These are phyloP conservation scores for Neurospora sp. DNA, from an alignment of 495 filamentous ascomycete genomes.

Conservation along the genomic window DNA sequence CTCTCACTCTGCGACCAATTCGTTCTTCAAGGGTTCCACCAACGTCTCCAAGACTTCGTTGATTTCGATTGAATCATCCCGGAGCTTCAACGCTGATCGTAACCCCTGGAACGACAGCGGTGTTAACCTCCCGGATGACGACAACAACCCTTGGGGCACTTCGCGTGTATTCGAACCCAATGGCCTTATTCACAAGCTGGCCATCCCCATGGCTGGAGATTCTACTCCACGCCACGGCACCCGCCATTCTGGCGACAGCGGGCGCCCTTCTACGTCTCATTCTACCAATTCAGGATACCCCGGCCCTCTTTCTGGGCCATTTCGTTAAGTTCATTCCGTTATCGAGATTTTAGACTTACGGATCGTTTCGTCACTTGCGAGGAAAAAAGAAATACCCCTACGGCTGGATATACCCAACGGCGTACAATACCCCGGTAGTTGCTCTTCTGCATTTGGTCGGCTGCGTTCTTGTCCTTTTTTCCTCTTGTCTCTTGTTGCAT, in stretches of 20 bases:
- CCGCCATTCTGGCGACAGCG: slow-evolving; percentile 77
- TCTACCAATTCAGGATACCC: slow-evolving; percentile 88
- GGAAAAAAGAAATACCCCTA: slow-evolving; percentile 35
- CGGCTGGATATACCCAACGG: slow-evolving; percentile 50
- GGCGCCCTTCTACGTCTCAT: slow-evolving; percentile 87
- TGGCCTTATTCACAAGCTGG: slow-evolving; percentile 54
- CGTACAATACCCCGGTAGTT: slow-evolving; percentile 40
- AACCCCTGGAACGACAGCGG: slow-evolving; percentile 97
- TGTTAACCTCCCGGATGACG: slow-evolving; percentile 84
- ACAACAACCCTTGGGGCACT: slow-evolving; percentile 52
- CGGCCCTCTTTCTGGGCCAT: slow-evolving; percentile 70
- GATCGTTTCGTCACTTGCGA: slow-evolving; percentile 18
- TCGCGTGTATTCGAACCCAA: slow-evolving; percentile 48
- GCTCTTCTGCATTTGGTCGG: slow-evolving; percentile 54
- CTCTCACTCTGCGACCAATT: slow-evolving; percentile 62
- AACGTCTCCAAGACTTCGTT: slow-evolving; percentile 93
- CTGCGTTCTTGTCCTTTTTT: slow-evolving; percentile 15
- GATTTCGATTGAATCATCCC: slow-evolving; percentile 83
- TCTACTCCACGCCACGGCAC: slow-evolving; percentile 71
- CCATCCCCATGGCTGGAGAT: slow-evolving; percentile 61
- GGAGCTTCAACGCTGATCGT: slow-evolving; percentile 75
- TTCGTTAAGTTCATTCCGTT: slow-evolving; percentile 54
- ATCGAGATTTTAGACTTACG: slow-evolving; percentile 30
- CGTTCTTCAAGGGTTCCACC: slow-evolving; percentile 86
- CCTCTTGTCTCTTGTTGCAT: background rate